phyloP scores from a whole-genome alignment of 768 basidiomycete genomes.

The Pleurotus giganteus region DNA sequence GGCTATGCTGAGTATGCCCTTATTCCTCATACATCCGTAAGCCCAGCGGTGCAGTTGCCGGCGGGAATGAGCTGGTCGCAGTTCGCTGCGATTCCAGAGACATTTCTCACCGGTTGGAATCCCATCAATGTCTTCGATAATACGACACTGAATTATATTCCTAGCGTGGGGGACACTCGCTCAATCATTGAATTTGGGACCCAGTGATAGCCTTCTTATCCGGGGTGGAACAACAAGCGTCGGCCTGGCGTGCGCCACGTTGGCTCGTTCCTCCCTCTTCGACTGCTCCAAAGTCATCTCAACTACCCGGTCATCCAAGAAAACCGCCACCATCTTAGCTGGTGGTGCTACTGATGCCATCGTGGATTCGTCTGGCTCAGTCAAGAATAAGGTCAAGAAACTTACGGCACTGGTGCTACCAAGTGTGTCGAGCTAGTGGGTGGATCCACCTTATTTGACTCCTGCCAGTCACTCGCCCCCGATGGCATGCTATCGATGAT shows the following conservation, averaged over 20 bases:
- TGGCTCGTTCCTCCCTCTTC: constrained; percentile 21
- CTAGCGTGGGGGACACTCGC: constrained; percentile 20
- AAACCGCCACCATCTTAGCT: constrained; percentile 12
- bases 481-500: constrained; percentile 18
- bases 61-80: constrained; percentile 17
- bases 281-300: constrained; percentile 18
- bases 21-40: constrained; percentile 21
- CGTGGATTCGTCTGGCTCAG: constrained; percentile 15
- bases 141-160: not conserved
- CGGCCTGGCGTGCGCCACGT: constrained; percentile 19
- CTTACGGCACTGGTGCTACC: constrained; percentile 19
- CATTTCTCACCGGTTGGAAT: constrained; percentile 22
- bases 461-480: constrained; percentile 14
- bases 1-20: constrained; percentile 25
- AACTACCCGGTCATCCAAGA: constrained; percentile 18
- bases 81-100: constrained; percentile 24
- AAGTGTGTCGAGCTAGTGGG: constrained; percentile 23
- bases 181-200: constrained; percentile 13
- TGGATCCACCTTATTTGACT: constrained; percentile 16
- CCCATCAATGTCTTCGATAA: not conserved
- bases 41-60: constrained; percentile 18
- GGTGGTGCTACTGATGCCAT: constrained; percentile 21
- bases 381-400: constrained; percentile 17
- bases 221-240: constrained; percentile 22
- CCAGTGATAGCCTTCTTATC: constrained; percentile 20